These are phyloP conservation scores for Aspergillus egyptiacus DNA, from an alignment of 495 filamentous ascomycete genomes.

Conservation along the genomic window DNA sequence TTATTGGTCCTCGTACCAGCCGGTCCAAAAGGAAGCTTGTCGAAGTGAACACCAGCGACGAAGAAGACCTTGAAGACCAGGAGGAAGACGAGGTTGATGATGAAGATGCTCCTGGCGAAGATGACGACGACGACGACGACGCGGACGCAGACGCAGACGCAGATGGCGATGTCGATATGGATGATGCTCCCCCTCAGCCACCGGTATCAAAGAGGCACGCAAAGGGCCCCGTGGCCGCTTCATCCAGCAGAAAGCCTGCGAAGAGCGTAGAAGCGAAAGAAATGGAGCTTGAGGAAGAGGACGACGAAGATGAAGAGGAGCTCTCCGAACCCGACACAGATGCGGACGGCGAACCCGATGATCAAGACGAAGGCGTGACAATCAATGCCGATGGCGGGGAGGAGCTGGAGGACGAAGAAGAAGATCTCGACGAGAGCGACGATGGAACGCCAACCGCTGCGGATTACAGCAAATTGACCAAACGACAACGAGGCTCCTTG, in stretches of 20 bases:
- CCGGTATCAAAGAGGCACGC: conserved; percentile 28
- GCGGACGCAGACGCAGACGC: conserved; percentile 51
- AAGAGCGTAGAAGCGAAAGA: conserved; percentile 57
- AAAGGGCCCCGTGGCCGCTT: conserved; percentile 22
- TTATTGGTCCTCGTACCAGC: conserved; percentile 57
- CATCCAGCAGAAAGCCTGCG: conserved; percentile 30
- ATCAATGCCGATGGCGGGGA: conserved; percentile 36
- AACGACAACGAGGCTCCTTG: conserved; percentile 71
- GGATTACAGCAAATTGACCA: conserved; percentile 78
- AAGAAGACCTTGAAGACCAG: conserved; percentile 48
- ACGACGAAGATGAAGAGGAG: conserved; percentile 52
- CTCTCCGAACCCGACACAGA: conserved; percentile 44
- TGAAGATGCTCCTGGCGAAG: conserved; percentile 40
- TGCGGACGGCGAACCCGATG: conserved; percentile 47
- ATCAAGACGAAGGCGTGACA: conserved; percentile 42
- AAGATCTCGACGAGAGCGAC: conserved; percentile 62
- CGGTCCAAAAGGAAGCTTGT: conserved; percentile 64
- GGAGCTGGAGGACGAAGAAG: conserved; percentile 52
- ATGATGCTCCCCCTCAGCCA: conserved; percentile 44
- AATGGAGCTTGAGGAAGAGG: conserved; percentile 49
- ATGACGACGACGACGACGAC: conserved; percentile 54
- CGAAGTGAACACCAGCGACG: conserved; percentile 55
- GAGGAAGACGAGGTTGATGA: conserved; percentile 50
- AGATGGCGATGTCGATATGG: conserved; percentile 53
- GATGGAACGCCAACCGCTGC: conserved; percentile 38